Evolutionary conservation across 176 grass and related monocot species (phyloP).

Genomic region (Oryza officinalis): DNA sequence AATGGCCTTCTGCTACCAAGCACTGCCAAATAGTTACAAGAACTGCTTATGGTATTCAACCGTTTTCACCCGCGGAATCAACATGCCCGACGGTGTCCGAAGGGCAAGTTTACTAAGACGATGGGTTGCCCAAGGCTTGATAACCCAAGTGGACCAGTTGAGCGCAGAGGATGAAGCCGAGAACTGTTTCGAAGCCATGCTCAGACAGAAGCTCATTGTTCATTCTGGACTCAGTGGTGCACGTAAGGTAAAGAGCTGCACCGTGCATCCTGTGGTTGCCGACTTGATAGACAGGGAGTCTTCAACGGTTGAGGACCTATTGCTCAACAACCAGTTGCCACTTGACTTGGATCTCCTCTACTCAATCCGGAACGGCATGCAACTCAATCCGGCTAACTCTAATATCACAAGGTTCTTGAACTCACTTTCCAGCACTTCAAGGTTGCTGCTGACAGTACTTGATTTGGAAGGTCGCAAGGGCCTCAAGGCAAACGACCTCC

Average conservation of each 20-base stretch:
- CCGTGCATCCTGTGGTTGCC: background rate
- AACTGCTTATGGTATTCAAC: slow-evolving; percentile 11
- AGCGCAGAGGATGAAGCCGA: too few species aligned
- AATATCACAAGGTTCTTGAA: background rate
- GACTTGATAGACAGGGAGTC: background rate
- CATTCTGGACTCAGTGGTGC: background rate
- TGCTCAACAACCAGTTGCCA: background rate
- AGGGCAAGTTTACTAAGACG: slow-evolving; percentile 17
- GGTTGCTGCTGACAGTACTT: background rate
- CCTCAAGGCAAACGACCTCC: background rate
- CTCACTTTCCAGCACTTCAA: background rate
- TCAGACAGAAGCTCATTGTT: background rate
- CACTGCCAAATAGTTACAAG: background rate
- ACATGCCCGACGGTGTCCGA: background rate
- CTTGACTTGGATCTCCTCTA: background rate
- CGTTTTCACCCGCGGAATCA: background rate
- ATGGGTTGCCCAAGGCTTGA: slow-evolving; percentile 25
- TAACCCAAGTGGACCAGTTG: background rate
- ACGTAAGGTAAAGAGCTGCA: slow-evolving; percentile 13
- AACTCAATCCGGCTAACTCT: background rate
- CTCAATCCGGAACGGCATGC: slow-evolving; percentile 18
- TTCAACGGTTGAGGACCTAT: background rate
- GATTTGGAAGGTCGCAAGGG: slow-evolving; percentile 22
- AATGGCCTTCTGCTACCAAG: background rate
- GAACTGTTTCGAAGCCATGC: background rate